Base-by-base conservation (phyloP, 305 asterid genomes). In the Fraxinus paxiana region DNA sequence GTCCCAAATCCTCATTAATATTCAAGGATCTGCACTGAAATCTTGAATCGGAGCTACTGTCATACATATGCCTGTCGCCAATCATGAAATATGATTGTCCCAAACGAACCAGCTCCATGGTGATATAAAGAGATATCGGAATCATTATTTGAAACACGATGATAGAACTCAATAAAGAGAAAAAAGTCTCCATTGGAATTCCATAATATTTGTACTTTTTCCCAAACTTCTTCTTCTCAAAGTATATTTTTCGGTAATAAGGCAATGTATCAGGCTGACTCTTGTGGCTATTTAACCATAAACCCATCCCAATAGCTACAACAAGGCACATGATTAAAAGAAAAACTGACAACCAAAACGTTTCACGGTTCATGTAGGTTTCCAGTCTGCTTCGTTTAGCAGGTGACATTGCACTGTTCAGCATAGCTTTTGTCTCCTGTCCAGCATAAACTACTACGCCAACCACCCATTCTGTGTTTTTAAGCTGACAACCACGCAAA, bases 401-500 rank as follows among this genome's bases (percentile, higher is more conserved):
- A 79, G 99, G 96, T 54, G 96, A 90, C 83, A 87, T 87, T 54
- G 98, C 94, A 88, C 98, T 96, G 84, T 94, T 96, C 85, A 93
- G 82, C 99, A 96, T 94, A 30, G 99, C 99, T 88, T 96, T 96
- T 13, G 99, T 94, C 85, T 94, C 98, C 84, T 92, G 97, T 73
- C 98, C 98, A 69, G 98, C 98, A 90, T 96, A 96, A 85, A 96
- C 98, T 85, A 91, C 98, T 83, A 96, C 98, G 33, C 99, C 99
- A 74, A 93, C 80, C 30, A 90, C 98, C 98, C 97, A 96, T 54
- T 91, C 97, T 8, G 99, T 96, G 90, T 94, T 96, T 93, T 96
- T 96, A 77, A 96, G 92, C 87, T 96, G 99, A 85, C 99, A 96
- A 10, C 99, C 99, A 79, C 99, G 98, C 86, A 96, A 88, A 83